Conservation (phyloP, 1,284 basidiomycete genomes). For the Ceratorhiza oryzae-sativae region DNA sequence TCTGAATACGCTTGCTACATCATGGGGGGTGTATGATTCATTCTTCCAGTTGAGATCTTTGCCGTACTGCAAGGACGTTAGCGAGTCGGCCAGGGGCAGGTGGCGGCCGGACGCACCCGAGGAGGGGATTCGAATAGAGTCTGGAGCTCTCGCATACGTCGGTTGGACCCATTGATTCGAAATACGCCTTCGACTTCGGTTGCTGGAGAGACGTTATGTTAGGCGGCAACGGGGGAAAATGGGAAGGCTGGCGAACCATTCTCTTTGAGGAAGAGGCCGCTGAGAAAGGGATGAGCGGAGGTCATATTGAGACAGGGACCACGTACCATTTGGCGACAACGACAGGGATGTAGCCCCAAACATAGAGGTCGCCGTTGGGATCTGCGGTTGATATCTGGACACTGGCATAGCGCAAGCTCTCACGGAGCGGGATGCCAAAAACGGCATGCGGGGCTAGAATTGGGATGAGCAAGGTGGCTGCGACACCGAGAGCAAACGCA, state of each 20-base stretch:
- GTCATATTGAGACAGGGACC: constrained; percentile 36
- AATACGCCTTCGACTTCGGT: constrained; percentile 97
- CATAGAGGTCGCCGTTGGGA: constrained; percentile 79
- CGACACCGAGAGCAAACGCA: constrained; percentile 45
- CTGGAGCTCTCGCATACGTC: constrained; percentile 95
- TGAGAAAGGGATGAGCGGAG: constrained; percentile 48
- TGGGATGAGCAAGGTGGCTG: constrained; percentile 24
- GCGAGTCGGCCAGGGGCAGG: neutral
- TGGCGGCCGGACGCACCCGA: constrained; percentile 62
- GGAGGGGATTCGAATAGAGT: constrained; percentile 88
- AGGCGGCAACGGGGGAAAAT: constrained; percentile 14
- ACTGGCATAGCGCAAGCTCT: constrained; percentile 85
- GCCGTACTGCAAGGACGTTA: constrained; percentile 70
- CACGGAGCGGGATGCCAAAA: constrained; percentile 85
- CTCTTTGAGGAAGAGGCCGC: constrained; percentile 90
- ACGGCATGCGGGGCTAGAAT: constrained; percentile 55
- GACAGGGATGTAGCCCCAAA: constrained; percentile 94
- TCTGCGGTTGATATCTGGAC: constrained; percentile 96
- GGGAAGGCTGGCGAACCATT: constrained; percentile 62
- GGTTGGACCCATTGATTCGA: constrained; percentile 90
- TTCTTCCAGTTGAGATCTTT: constrained; percentile 90
- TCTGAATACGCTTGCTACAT: constrained; percentile 95
- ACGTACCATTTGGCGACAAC: constrained; percentile 95
- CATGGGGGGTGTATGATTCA: constrained; percentile 88
- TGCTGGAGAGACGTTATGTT: constrained; percentile 56